phyloP scores from a whole-genome alignment of 2,329 filamentous ascomycete species.

The Beauveria asiatica region DNA sequence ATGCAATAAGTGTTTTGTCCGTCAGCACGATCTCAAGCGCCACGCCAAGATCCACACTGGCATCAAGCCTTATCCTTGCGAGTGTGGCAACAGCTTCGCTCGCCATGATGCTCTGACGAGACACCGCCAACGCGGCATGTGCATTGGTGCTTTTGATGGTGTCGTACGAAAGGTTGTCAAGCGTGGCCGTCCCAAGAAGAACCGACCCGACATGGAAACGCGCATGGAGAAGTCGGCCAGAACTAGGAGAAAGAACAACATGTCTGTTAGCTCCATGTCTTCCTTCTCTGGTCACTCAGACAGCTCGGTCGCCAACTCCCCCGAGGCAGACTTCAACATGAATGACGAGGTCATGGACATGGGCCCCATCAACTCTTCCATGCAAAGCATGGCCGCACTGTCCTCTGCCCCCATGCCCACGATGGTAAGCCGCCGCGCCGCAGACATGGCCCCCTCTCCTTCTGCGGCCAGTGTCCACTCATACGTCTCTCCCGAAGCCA shows the following conservation, averaged over 20 bases:
- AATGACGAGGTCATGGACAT: constrained; percentile 42
- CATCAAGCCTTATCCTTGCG: constrained; percentile 89
- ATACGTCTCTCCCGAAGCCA: constrained; percentile 40
- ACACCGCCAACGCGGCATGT: constrained; percentile 93
- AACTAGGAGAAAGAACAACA: constrained; percentile 47
- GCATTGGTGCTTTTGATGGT: constrained; percentile 87
- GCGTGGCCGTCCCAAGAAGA: constrained; percentile 56
- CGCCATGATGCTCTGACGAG: constrained; percentile 91
- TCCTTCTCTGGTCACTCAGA: constrained; percentile 51
- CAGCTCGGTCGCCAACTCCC: constrained; percentile 46
- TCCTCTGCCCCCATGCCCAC: constrained; percentile 39
- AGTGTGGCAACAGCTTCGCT: constrained; percentile 90
- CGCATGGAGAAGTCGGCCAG: constrained; percentile 47
- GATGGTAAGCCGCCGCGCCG: constrained; percentile 20
- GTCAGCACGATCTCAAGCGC: constrained; percentile 93
- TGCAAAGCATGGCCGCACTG: constrained; percentile 25
- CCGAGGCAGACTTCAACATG: constrained; percentile 38
- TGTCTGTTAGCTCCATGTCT: constrained; percentile 38
- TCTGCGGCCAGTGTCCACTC: constrained; percentile 28
- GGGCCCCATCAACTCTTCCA: constrained; percentile 19
- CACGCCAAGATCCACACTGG: constrained; percentile 97
- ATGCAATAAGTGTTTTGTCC: constrained; percentile 92
- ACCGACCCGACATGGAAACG: constrained; percentile 47
- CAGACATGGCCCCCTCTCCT: constrained; percentile 30
- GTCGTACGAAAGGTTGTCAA: constrained; percentile 52